Base-by-base conservation (phyloP, 345 rosid species). In the Geranium rotundifolium region DNA sequence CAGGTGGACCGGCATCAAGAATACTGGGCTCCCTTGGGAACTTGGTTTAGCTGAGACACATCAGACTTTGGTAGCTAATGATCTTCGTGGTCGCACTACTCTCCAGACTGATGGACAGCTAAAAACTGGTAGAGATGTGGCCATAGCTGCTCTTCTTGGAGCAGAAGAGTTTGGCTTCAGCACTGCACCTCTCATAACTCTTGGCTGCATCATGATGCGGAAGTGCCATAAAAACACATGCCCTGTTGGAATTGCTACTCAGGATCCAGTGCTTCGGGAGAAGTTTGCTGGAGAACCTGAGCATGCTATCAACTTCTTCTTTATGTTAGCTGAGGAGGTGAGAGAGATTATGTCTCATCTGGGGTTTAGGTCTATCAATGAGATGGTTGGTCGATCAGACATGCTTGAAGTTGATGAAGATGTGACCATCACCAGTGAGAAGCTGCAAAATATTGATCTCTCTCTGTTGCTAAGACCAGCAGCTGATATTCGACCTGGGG, bases 131-230 rank as follows among this genome's bases (percentile, higher is more conserved):
- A 87, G 95, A 68, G 99, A 95, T 68, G 99, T 95, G 65, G 99
- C 96, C 56, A 70, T 95, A 57, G 99, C 99, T 9, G 91, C 99
- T 0, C 99, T 95, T 71, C 97, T 95, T 29, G 99, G 99, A 61
- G 99, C 99, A 8, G 99, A 95, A 81, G 99, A 95, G 72, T 95
- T 95, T 72, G 99, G 99, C 61, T 95, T 95, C 67, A 95, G 99
- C 80, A 95, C 99, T 50, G 99, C 99, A 13, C 99, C 99, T 39
- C 95, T 95, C 50, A 95, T 95, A 63, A 90, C 99, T 4, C 96
- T 95, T 1, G 99, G 99, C 54, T 95, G 99, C 77, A 90, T 95
- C 77, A 95, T 95, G 99, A 95, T 95, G 99, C 78, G 96, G 66
- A 95, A 95, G 73, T 95, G 99, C 82, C 99, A 95, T 76, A 95